These are phyloP conservation scores for Solanum boliviense DNA, from an alignment of 257 asterid genomes.

Conservation along the genomic window DNA sequence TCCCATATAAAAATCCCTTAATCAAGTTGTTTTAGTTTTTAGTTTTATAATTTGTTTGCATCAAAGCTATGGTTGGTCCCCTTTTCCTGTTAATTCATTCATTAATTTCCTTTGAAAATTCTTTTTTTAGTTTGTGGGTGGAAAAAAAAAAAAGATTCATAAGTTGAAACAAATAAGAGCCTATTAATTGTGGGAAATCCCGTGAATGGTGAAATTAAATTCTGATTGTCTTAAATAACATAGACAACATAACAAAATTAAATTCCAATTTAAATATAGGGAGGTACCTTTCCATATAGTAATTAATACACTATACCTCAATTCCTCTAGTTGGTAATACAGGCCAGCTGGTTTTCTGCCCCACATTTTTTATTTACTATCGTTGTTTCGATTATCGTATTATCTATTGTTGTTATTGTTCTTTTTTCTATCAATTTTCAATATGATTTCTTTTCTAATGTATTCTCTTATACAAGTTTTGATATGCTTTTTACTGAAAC, in stretches of 20 bases:
- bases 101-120: not conserved
- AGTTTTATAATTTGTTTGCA: not conserved
- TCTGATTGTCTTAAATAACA: not conserved
- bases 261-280: not conserved
- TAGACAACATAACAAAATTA: not conserved
- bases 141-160: not conserved
- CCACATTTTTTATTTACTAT: not conserved
- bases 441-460: not conserved
- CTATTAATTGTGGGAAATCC: not conserved
- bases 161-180: not conserved
- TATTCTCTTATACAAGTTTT: not conserved
- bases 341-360: not conserved
- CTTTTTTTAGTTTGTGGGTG: not conserved
- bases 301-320: not conserved
- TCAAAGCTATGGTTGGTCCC: not conserved
- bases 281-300: not conserved
- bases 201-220: not conserved
- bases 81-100: not conserved
- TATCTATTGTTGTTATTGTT: not conserved
- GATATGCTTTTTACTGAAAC: not conserved
- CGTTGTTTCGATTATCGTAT: not conserved
- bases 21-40: not conserved
- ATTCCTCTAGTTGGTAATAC: not conserved
- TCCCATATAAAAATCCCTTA: not conserved
- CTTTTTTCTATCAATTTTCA: not conserved